Conservation (phyloP, 306 rosid species). For the Quercus suber region DNA sequence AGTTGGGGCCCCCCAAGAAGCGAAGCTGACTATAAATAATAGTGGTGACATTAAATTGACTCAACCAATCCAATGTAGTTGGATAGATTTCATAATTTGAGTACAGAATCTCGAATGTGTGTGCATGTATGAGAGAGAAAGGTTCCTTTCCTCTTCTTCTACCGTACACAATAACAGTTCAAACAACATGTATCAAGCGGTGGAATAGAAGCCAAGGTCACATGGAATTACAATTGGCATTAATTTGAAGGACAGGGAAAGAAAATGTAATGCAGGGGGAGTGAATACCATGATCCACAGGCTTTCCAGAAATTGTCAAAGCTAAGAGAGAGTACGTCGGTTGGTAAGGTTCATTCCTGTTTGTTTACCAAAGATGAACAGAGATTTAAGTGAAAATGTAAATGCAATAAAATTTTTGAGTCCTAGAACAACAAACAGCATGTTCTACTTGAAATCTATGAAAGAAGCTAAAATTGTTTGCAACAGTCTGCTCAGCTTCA, state of each 20-base stretch:
- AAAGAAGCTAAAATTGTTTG: background rate
- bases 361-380: background rate
- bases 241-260: background rate
- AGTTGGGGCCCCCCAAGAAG: background rate
- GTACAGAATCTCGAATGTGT: background rate
- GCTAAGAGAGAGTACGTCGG: background rate
- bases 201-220: background rate
- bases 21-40: background rate
- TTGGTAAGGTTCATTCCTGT: no score
- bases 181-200: background rate
- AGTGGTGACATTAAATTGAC: slow-evolving; percentile 8
- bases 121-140: background rate
- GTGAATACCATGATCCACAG: background rate
- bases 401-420: background rate
- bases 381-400: background rate
- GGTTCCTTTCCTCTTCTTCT: background rate
- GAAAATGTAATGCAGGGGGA: background rate
- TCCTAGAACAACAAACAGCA: background rate
- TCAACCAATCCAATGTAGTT: background rate
- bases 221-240: background rate
- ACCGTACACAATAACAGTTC: background rate
- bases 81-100: background rate
- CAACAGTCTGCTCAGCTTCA: background rate
- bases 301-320: background rate
- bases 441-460: background rate